Conservation (phyloP, 257 asterid genomes). For the Solanum infundibuliforme region DNA sequence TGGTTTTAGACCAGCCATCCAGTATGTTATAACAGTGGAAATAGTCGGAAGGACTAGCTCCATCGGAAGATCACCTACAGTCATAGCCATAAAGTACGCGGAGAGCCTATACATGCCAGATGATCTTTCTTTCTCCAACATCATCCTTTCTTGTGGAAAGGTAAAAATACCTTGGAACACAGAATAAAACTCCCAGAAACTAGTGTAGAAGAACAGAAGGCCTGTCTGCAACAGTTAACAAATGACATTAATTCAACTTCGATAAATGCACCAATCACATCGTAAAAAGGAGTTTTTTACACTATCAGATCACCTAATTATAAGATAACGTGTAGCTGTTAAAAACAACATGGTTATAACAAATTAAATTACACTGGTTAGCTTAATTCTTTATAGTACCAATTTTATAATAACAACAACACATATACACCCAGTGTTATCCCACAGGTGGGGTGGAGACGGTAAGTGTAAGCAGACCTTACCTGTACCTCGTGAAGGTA, state of each 20-base stretch:
- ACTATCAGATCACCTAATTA: not conserved
- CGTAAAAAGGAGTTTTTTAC: not conserved
- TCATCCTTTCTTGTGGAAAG: slow-evolving; percentile 56
- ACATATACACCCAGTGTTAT: not conserved
- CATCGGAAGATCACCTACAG: slow-evolving; percentile 72
- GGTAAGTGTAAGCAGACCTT: not conserved
- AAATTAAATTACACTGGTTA: not conserved
- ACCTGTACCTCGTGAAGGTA: not conserved
- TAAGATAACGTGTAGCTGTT: not conserved
- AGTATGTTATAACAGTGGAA: slow-evolving; percentile 46
- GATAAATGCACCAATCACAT: not conserved
- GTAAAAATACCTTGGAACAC: slow-evolving; percentile 71
- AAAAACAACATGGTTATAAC: not conserved
- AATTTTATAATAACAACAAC: not conserved
- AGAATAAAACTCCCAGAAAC: slow-evolving; percentile 81
- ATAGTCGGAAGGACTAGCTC: slow-evolving; percentile 62
- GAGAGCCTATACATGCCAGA: slow-evolving; percentile 87
- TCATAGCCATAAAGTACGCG: slow-evolving; percentile 67
- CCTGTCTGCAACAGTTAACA: slow-evolving; percentile 36
- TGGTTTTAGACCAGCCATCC: slow-evolving; percentile 67
- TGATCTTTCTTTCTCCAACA: slow-evolving; percentile 59
- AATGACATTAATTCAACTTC: not conserved
- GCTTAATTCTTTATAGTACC: not conserved
- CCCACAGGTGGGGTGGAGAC: not conserved
- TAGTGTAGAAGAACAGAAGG: slow-evolving; percentile 42